Base-by-base conservation (phyloP, 208 protist species). In the Novymonas esmeraldas region DNA sequence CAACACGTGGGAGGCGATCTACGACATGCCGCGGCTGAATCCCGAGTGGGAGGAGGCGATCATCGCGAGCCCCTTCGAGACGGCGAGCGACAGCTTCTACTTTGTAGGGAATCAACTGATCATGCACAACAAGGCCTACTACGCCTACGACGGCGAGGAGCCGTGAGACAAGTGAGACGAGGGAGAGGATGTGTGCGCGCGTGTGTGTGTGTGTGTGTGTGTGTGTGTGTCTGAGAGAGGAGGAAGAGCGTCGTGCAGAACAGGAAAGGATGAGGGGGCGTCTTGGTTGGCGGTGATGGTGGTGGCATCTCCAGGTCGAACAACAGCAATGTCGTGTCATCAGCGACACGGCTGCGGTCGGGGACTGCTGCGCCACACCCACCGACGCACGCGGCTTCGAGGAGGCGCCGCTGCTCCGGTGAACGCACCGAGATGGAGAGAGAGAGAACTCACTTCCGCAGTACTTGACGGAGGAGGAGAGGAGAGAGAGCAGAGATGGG, bases 111-210 rank as follows among this genome's bases (percentile, higher is more conserved):
- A 90, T 31, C 54, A 92, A 48, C 73, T 99, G 24, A 82, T 99
- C 42, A 98, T 98, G 97, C 97, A 99, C 83, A 98, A 98, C 80
- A 98, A 98, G 81, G 97, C 96, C 3, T 87, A 78, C 63, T 95
- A 95, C 63, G 84, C 85, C 5, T 95, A 92, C 72, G 60, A 89
- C 56, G 87, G 74, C 41, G 52, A 65, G 26, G 48, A 66, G 34
- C 41, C 34, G 9, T 63, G 38, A n/a, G 20, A 42, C 13, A 48
- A 45, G 39, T n/a, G 57, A 41, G 7, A 41, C 36, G 36, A 41
- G 36, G 36, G 36, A 41, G 36, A 5, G 36, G 36, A 41, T n/a
- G n/a, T n/a, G n/a, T n/a, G n/a, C n/a, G n/a, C n/a, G n/a, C n/a
- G n/a, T n/a, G n/a, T n/a, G n/a, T 50, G 57, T 50, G 36, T 44